phyloP scores from a whole-genome alignment of 1,284 basidiomycete genomes.

The Ustilago tritici region DNA sequence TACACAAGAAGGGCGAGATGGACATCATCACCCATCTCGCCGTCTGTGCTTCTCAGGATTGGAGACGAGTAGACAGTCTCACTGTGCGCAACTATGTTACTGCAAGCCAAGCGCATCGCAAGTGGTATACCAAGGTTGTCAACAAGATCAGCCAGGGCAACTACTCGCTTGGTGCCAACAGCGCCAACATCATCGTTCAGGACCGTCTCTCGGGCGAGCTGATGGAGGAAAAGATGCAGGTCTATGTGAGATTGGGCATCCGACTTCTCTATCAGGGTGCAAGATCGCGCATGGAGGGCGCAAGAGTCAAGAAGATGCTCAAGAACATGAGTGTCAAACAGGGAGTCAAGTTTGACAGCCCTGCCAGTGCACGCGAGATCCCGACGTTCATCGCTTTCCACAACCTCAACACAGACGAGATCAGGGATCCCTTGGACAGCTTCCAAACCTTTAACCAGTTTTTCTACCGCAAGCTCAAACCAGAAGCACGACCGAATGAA shows the following conservation, averaged over 20 bases:
- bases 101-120: constrained; percentile 92
- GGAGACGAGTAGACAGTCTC: constrained; percentile 81
- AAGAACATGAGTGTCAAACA: constrained; percentile 94
- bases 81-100: constrained; percentile 93
- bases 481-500: constrained; percentile 82
- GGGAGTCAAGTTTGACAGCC: constrained; percentile 89
- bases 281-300: constrained; percentile 88
- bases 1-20: constrained; percentile 86
- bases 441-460: constrained; percentile 91
- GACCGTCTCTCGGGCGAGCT: constrained; percentile 85
- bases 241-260: constrained; percentile 92
- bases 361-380: constrained; percentile 86
- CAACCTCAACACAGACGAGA: constrained; percentile 83
- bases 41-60: constrained; percentile 89
- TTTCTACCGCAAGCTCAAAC: constrained; percentile 91
- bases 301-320: constrained; percentile 81
- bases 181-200: constrained; percentile 82
- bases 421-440: constrained; percentile 82
- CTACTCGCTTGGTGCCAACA: constrained; percentile 89
- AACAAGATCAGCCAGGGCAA: constrained; percentile 79
- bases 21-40: constrained; percentile 90
- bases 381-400: constrained; percentile 90
- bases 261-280: constrained; percentile 92
- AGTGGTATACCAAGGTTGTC: constrained; percentile 92
- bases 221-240: constrained; percentile 97